phyloP scores from a whole-genome alignment of 148 eudicot species.

The Talinum fruticosum region DNA sequence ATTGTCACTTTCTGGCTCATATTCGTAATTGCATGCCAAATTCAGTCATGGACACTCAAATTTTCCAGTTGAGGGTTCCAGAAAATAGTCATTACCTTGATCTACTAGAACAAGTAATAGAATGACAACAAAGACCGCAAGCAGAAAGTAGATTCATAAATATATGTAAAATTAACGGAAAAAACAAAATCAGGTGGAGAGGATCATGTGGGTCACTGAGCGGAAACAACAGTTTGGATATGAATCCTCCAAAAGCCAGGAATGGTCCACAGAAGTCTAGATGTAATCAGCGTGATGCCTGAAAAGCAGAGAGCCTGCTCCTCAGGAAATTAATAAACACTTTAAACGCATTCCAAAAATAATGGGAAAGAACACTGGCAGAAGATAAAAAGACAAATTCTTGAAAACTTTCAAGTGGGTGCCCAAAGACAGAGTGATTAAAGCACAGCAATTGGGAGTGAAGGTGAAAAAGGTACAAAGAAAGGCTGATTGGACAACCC shows the following conservation, averaged over 20 bases:
- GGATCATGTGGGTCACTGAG: not conserved
- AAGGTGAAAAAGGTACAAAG: not conserved
- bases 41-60: not conserved
- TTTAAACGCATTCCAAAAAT: not conserved
- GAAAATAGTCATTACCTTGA: not conserved
- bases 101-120: not conserved
- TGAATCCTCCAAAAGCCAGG: not conserved
- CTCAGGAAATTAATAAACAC: not conserved
- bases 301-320: not conserved
- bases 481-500: not conserved
- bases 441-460: not conserved
- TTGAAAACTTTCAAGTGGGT: not conserved
- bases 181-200: not conserved
- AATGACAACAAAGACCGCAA: slow-evolving; percentile 7
- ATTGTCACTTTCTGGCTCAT: slow-evolving; percentile 1
- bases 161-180: not conserved
- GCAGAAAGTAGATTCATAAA: slow-evolving; percentile 1
- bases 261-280: not conserved
- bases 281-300: not conserved
- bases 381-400: not conserved
- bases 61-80: slow-evolving; percentile 7
- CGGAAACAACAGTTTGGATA: not conserved
- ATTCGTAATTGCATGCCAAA: not conserved
- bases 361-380: not conserved
- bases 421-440: not conserved